phyloP scores from a whole-genome alignment of 148 eudicot genomes.

The Chenopodium album region DNA sequence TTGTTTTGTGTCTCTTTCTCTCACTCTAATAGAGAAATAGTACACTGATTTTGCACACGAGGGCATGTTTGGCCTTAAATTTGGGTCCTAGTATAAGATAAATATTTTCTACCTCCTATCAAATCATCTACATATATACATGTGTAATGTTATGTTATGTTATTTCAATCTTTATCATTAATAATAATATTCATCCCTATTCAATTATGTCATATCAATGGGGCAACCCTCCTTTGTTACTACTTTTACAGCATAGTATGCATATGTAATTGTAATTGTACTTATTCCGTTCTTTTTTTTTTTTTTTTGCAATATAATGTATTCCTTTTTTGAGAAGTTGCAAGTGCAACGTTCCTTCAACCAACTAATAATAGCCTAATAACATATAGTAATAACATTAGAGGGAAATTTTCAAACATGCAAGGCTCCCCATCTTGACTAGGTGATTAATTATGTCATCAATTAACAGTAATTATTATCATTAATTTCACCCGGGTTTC shows the following conservation, averaged over 20 bases:
- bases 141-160: conserved; percentile 4
- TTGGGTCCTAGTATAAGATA: neutral
- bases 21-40: neutral
- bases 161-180: conserved; percentile 10
- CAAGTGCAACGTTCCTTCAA: no score
- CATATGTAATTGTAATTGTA: no score
- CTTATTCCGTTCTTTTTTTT: no score
- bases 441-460: no score
- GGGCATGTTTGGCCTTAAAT: conserved; percentile 19
- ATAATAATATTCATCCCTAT: neutral
- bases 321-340: no score
- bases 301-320: no score
- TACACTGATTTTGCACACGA: conserved; percentile 30
- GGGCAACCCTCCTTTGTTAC: neutral
- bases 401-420: no score
- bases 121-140: neutral
- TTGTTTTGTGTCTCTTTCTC: neutral
- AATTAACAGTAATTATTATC: no score
- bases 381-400: no score
- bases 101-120: neutral
- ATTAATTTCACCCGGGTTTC: no score
- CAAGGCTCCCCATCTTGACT: no score
- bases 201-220: neutral
- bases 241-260: neutral
- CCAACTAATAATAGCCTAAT: no score